These are phyloP conservation scores for Mesembryanthemum crystallinum DNA, from an alignment of 148 eudicot species.

Conservation along the genomic window DNA sequence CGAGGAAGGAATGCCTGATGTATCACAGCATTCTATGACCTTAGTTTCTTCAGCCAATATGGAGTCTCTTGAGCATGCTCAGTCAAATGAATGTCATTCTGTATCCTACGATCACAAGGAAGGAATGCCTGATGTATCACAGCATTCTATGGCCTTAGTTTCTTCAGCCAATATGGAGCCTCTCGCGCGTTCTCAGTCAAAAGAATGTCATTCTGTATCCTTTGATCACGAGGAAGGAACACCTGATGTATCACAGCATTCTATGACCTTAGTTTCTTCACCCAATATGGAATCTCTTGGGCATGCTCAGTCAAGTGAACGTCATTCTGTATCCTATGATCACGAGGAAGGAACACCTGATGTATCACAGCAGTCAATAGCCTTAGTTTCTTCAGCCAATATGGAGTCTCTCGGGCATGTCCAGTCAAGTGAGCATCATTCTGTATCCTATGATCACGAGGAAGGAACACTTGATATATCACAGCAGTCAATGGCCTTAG, in stretches of 20 bases:
- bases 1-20: conserved; percentile 12
- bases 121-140: conserved; percentile 2
- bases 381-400: conserved; percentile 14
- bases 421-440: conserved; percentile 22
- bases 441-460: conserved; percentile 11
- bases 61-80: conserved; percentile 11
- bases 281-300: conserved; percentile 7
- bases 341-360: not conserved
- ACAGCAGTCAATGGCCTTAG: not conserved
- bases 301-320: conserved; percentile 4
- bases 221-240: conserved; percentile 12
- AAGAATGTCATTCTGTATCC: conserved; percentile 24
- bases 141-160: not conserved
- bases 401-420: conserved; percentile 22
- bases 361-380: conserved; percentile 8
- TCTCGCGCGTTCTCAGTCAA: conserved; percentile 18
- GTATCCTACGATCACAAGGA: not conserved
- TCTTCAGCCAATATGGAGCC: conserved; percentile 18
- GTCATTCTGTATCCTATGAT: not conserved
- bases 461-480: conserved; percentile 5
- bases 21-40: not conserved
- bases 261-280: conserved; percentile 11
- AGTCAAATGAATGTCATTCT: not conserved
- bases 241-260: not conserved
- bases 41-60: conserved; percentile 6